Base-by-base conservation (phyloP, 352 stramenopile species). In the Phytophthora sansomeana region DNA sequence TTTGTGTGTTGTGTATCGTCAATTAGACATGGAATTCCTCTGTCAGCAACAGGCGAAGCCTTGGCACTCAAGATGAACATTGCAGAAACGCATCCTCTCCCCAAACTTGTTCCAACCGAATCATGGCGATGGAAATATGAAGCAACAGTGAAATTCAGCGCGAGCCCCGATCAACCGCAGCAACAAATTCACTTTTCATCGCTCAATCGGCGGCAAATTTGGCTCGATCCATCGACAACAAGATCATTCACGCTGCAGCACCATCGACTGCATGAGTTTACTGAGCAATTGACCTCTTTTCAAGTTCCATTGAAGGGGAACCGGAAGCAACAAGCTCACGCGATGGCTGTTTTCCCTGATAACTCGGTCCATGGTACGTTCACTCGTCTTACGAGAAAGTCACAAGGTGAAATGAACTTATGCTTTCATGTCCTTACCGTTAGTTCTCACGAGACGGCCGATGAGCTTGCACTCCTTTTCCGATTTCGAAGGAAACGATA, bases 391-490 rank as follows among this genome's bases (percentile, higher is more conserved):
- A n/a, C 19, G 30, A 36, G 47, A 29, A 17, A 29, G 19, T 29
- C 7, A 36, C 5, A 13, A 26, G 16, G n/a, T 38, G 13, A 14
- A 6, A n/a, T 14, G n/a, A 3, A n/a, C n/a, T 17, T 8, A 30
- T 17, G 14, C 57, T 24, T 24, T 24, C 1, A 24, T 24, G 21
- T 24, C 21, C 7, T 24, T 43, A 21, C n/a, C 11, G 1, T 24
- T 38, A 90, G 82, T 89, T 4, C 52, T 91, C 28, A 89, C 82
- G 8, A 70, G 53, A 4, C 63, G 56, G 24, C 82, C 82, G 0
- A 91, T 91, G 78, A 77, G 61, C 29, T 49, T 91, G 32, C 82
- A 91, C 17, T 85, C 75, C 19, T 91, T 89, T 44, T 81, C 78
- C 3, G 70, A 82, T 43, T 76, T 85, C n/a, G 72, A 89, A 24